A percentile compares a stretch with the other conserved stretches of the same genome.
phyloP scores from a whole-genome alignment of 2,329 filamentous ascomycete species.

The Lasiodiplodia gonubiensis region DNA sequence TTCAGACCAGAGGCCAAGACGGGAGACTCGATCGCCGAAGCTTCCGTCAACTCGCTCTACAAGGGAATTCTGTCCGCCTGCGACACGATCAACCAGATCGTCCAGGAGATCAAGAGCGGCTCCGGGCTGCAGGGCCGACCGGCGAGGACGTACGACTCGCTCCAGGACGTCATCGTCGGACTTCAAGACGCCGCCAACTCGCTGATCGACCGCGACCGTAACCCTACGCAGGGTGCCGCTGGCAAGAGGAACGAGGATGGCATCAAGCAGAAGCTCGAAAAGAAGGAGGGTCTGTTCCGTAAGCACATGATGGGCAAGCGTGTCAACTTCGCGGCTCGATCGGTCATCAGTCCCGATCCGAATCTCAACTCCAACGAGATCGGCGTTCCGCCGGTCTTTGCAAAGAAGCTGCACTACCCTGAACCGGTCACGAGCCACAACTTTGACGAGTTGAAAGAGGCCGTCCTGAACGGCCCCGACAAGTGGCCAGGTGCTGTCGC shows the following conservation, averaged over 20 bases:
- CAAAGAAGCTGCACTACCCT: constrained; percentile 92
- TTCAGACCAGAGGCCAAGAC: constrained; percentile 87
- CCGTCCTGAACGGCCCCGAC: constrained; percentile 91
- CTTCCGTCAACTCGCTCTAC: constrained; percentile 86
- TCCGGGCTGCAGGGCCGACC: constrained; percentile 49
- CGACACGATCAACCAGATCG: constrained; percentile 74
- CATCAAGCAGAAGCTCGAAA: constrained; percentile 97
- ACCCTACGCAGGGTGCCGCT: constrained; percentile 78
- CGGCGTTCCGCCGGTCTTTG: constrained; percentile 96
- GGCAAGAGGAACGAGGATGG: constrained; percentile 84
- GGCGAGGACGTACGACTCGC: constrained; percentile 70
- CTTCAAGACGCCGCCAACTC: constrained; percentile 91
- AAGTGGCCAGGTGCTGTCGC: constrained; percentile 94
- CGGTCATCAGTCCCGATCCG: constrained; percentile 96
- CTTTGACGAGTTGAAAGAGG: constrained; percentile 92
- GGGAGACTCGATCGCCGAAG: constrained; percentile 82
- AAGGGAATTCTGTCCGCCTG: constrained; percentile 81
- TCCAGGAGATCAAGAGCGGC: constrained; percentile 67
- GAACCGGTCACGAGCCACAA: constrained; percentile 98
- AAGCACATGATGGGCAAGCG: constrained; percentile 99
- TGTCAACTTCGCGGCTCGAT: constrained; percentile 96
- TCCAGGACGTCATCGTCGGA: constrained; percentile 80
- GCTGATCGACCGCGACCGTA: constrained; percentile 88
- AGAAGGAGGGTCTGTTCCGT: constrained; percentile 97
- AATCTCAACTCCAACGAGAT: constrained; percentile 99